Evolutionary conservation across 352 stramenopile genomes (phyloP), one percentile per base, ranked within the genome.

Genomic region (Phytophthora sansomeana): DNA sequence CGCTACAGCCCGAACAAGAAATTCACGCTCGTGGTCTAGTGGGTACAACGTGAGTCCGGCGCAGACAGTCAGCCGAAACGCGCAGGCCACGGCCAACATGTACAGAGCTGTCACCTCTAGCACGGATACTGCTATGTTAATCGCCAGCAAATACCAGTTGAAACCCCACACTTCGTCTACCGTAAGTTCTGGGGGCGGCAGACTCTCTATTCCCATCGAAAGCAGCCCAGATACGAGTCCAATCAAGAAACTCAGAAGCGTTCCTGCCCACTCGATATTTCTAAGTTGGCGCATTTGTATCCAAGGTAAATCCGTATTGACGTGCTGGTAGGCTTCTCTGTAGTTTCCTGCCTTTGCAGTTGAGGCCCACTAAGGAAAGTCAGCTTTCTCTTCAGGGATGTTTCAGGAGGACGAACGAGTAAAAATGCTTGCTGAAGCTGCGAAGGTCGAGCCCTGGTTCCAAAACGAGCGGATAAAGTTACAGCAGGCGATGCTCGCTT

Each of bases 121-220:
- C 3, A 87, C 17, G 1, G 76, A 87, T n/a, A 87, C 74, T 9
- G 16, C 65, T 21, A 85, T 69, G 57, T 87, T 87, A 47, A 87
- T 65, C 17, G 79, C 49, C 28, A 76, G 38, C 19, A 80, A 36
- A 30, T 75, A 78, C 1, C 70, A 26, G 17, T 76, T 83, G 33
- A 79, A 74, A 29, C 55, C 29, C 29, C 26, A 57, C 0, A 51
- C 19, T 26, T 68, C 60, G 26, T 63, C 73, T 43, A 6, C 51
- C n/a, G 24, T 58, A 58, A 43, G 49, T 10, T 21, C 30, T 19
- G 58, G 13, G 36, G 50, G 55, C 19, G 83, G 29, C 5, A 71
- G 28, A 5, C 21, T 55, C 56, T 87, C 78, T 28, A 84, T 56
- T 5, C 63, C 63, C 14, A 77, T 76, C 0, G 78, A 80, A n/a